Base-by-base conservation (phyloP, 768 basidiomycete genomes). In the Leucocoprinus sp. region DNA sequence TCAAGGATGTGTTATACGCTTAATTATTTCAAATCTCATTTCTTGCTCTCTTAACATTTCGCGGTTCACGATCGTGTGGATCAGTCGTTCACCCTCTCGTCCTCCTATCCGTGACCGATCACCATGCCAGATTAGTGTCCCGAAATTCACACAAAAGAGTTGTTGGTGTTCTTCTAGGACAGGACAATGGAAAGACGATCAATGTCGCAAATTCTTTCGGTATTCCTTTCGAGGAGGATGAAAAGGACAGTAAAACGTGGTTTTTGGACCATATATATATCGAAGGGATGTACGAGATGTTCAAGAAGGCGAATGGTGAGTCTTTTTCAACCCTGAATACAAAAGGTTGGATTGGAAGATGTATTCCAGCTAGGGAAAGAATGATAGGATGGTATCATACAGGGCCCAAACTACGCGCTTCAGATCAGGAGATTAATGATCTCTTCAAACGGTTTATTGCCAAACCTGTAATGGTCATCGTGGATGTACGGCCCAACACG, bases 351-450 rank as follows among this genome's bases (percentile, higher is more conserved):
- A 27, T 37, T 12, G 34, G 37, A 37, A 15, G 21, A n/a, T 8
- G n/a, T 40, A n/a, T 21, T 22, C 48, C 41, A 98, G 93, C 93
- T 15, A 76, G 87, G 50, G 95, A 98, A 75, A 77, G 85, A 31
- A 86, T 96, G 75, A 92, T 98, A 54, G 96, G 96, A 19, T 99
- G 95, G 89, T 98, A 99, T 62, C 96, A 99, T 65, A 89, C 96
- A 37, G 96, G 96, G 5, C 95, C 96, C 8, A 90, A 93, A 57
- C 71, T 98, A 40, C 80, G 93, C 31, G 90, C 92, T 1, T 93
- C 91, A n/a, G 93, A 97, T 67, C 83, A 93, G 60, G 93, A 98
- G 66, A 97, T 98, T 55, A 93, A 93, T 56, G 91, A 97, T 58
- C 70, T 98, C 26, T 88, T 99, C 69, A 98, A 97, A 64, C 75